Evolutionary conservation across 495 filamentous ascomycete genomes (phyloP).

Genomic region (Xylaria sp.): DNA sequence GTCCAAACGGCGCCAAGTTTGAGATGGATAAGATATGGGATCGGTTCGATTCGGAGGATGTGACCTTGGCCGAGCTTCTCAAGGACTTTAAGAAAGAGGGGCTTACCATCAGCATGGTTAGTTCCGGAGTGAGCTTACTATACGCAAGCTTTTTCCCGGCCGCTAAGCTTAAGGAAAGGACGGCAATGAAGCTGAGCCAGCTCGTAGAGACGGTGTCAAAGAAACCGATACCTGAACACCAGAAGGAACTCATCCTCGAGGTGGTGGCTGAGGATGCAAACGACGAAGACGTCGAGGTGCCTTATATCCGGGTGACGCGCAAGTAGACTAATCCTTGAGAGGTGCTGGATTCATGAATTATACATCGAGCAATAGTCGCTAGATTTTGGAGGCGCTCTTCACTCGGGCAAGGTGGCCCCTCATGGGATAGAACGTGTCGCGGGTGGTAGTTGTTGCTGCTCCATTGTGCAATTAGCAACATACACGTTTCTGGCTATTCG

Average conservation of each 20-base stretch:
- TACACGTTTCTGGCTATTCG: neutral
- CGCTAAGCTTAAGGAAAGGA: constrained; percentile 81
- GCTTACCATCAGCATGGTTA: constrained; percentile 87
- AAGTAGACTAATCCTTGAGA: neutral
- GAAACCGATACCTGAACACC: constrained; percentile 88
- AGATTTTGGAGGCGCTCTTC: constrained; percentile 16
- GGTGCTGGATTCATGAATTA: neutral
- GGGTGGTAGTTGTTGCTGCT: neutral
- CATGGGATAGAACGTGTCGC: constrained; percentile 11
- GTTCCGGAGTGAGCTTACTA: constrained; percentile 93
- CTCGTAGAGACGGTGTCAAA: constrained; percentile 88
- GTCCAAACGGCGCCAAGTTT: constrained; percentile 72
- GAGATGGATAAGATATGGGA: constrained; percentile 97
- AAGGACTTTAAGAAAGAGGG: constrained; percentile 81
- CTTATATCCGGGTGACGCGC: constrained; percentile 84
- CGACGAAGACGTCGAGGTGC: constrained; percentile 96
- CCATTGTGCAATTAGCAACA: neutral
- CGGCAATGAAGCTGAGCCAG: constrained; percentile 71
- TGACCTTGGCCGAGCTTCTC: constrained; percentile 84
- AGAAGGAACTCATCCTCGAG: constrained; percentile 96
- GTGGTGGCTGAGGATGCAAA: constrained; percentile 89
- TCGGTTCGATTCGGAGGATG: constrained; percentile 89
- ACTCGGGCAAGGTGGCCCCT: neutral
- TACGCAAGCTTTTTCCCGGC: constrained; percentile 95
- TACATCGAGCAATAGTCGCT: constrained; percentile 5